These are phyloP conservation scores for Kodamaea sp. DNA, from an alignment of 1,139 yeast genomes.

Conservation along the genomic window DNA sequence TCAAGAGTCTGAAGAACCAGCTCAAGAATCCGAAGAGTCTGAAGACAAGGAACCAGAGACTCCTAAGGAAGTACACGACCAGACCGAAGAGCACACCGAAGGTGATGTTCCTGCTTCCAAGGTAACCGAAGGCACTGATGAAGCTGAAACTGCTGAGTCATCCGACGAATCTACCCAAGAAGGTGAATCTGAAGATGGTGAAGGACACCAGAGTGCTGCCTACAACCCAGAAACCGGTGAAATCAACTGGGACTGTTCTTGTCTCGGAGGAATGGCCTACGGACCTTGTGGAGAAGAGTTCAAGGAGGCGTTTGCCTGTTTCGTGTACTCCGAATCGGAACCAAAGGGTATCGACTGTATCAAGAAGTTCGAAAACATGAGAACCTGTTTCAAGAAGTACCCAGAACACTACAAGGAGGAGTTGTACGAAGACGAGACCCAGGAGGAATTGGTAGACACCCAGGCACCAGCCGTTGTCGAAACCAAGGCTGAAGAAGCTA, in stretches of 20 bases:
- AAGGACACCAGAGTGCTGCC: conserved; percentile 57
- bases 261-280: conserved; percentile 98
- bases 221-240: conserved; percentile 98
- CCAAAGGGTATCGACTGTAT: conserved; percentile 98
- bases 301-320: conserved; percentile 94
- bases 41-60: conserved; percentile 3
- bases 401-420: conserved; percentile 96
- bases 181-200: conserved; percentile 20
- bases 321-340: conserved; percentile 90
- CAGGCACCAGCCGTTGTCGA: conserved; percentile 1
- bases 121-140: not conserved
- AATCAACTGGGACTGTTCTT: conserved; percentile 99
- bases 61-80: conserved; percentile 4
- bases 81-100: not conserved
- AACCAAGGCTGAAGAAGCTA: conserved; percentile 1
- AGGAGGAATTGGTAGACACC: conserved; percentile 9
- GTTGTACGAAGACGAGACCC: conserved; percentile 70
- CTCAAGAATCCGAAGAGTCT: conserved; percentile 7
- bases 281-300: conserved; percentile 99
- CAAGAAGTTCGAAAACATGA: conserved; percentile 89
- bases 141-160: not conserved
- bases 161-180: conserved; percentile 11
- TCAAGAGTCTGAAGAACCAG: conserved; percentile 9
- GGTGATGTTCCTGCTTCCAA: conserved; percentile 19
- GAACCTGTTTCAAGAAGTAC: conserved; percentile 87